Evolutionary conservation across 2,329 filamentous ascomycete species (phyloP), one percentile per base, ranked within the genome.

Genomic region (Neophaeococcomyces aloes): DNA sequence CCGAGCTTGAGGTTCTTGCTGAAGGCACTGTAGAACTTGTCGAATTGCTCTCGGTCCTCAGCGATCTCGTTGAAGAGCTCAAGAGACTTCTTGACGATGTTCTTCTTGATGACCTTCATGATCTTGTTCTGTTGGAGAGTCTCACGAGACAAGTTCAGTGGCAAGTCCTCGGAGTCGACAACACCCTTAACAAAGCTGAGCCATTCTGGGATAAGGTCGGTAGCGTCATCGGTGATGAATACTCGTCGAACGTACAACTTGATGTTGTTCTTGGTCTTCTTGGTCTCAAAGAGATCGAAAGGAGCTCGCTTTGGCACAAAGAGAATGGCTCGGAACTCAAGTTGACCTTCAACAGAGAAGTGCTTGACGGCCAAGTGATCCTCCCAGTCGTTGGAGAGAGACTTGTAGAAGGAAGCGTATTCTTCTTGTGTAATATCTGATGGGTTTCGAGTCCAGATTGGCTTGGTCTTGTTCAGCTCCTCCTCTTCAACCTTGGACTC

Each of bases 241-340:
- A 98, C 91, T 68, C 91, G 91, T 69, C 91, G 89, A 64, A 98
- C 91, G 74, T 98, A 98, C 61, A 98, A 83, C 83, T 98, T 98
- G 81, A 98, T 96, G 84, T 98, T 98, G 85, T 96, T 98, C 87
- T 98, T 98, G 66, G 89, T 95, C 84, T 95, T 94, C 86, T 98
- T 98, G 67, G 89, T 95, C 84, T 98, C 91, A 69, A 98, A 98
- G 52, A 98, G 85, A 65, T 98, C 91, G 70, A 98, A 98, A 61
- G 91, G 91, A 69, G 91, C 91, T 62, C 91, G 89, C 86, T 98
- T 96, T 67, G 91, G 91, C 44, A 98, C 89, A 76, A 93, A 98
- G 66, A 98, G 87, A 70, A 98, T 94, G 57, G 91, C 91, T 56
- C 89, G 89, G 87, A 98, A 98, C 75, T 98, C 91, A 57, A 98